A percentile compares a stretch with the other conserved stretches of the same genome.
phyloP scores from a whole-genome alignment of 331 rosid genomes.

The Quercus tomentella region DNA sequence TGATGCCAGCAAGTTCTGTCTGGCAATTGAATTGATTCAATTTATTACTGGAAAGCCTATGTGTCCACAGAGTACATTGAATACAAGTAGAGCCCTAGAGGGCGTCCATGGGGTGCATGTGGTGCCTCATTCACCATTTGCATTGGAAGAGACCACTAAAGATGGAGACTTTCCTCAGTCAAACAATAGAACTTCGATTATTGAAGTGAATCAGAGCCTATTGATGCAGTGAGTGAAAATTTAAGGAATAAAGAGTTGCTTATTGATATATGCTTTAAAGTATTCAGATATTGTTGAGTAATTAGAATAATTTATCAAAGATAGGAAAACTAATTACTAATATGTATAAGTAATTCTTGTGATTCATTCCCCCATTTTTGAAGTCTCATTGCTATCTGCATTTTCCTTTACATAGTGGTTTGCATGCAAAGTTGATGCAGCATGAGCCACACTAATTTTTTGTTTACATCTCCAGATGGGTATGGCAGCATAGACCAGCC shows the following conservation, averaged over 20 bases:
- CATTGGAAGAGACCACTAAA: slow-evolving; percentile 42
- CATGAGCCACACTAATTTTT: slow-evolving; percentile 11
- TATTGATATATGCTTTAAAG: not conserved
- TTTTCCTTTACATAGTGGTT: not conserved
- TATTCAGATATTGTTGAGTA: not conserved
- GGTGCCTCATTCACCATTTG: slow-evolving; percentile 53
- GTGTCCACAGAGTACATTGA: slow-evolving; percentile 40
- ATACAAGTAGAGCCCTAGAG: slow-evolving; percentile 53
- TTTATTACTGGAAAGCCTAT: slow-evolving; percentile 28
- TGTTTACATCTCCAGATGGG: slow-evolving; percentile 46
- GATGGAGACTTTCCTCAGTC: slow-evolving; percentile 35
- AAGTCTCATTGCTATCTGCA: not conserved
- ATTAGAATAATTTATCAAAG: not conserved
- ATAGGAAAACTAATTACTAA: not conserved
- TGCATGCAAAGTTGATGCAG: not conserved
- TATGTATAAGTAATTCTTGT: not conserved
- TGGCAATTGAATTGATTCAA: slow-evolving; percentile 46
- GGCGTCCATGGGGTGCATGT: slow-evolving; percentile 77
- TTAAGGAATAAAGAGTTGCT: not conserved
- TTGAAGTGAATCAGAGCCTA: slow-evolving; percentile 48
- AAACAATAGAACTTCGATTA: slow-evolving; percentile 33
- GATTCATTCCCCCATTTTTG: not conserved
- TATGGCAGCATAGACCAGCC: slow-evolving; percentile 77
- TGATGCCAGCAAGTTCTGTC: slow-evolving; percentile 69
- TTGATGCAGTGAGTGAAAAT: slow-evolving; percentile 75